Conservation (phyloP, 2,329 filamentous ascomycete genomes). For the Colletotrichum lupini region DNA sequence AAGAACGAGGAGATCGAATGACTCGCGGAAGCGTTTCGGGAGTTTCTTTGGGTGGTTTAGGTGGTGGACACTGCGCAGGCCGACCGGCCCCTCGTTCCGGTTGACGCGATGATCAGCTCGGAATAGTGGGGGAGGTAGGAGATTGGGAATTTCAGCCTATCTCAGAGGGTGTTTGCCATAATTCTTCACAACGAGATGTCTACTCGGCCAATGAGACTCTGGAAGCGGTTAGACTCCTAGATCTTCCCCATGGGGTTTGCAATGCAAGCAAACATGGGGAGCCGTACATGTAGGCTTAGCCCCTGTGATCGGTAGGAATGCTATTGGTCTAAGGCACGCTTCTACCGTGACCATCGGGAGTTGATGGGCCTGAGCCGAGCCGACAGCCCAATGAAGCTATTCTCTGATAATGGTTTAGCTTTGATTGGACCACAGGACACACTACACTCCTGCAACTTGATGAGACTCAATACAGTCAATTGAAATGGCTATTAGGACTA, state of each 20-base stretch:
- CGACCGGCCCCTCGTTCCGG: constrained; percentile 22
- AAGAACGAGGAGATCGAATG: background rate
- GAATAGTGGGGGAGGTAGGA: background rate
- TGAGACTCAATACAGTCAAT: background rate
- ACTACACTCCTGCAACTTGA: background rate
- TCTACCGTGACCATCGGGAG: background rate
- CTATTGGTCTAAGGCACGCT: background rate
- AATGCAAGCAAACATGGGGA: background rate
- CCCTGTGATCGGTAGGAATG: background rate
- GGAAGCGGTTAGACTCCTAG: background rate
- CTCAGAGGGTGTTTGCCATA: background rate
- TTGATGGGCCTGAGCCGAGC: constrained; percentile 21
- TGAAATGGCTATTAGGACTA: background rate
- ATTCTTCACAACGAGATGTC: background rate
- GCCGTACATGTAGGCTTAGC: background rate
- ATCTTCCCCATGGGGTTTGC: background rate
- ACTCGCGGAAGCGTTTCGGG: constrained; percentile 1
- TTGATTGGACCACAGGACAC: background rate
- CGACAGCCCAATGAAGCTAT: background rate
- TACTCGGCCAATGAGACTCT: background rate
- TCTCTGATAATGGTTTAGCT: background rate
- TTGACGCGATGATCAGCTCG: background rate
- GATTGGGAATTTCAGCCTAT: background rate
- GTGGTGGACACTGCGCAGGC: background rate
- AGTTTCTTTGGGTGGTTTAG: background rate